Conservation (phyloP, 2,329 filamentous ascomycete species). For the Claviceps monticola region DNA sequence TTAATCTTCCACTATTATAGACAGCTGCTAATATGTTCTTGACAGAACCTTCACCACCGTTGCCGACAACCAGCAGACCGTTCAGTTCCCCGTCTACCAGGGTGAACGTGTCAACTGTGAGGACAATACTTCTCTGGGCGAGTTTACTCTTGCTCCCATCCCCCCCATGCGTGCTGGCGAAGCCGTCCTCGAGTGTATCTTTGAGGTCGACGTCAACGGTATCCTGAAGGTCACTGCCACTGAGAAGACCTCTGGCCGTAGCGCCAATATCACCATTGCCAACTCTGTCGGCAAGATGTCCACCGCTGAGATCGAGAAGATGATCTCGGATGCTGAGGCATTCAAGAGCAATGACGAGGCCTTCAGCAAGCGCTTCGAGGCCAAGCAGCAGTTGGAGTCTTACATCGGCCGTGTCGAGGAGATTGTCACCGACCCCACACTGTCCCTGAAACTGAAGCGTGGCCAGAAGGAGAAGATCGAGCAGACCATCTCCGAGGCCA, state of each 20-base stretch:
- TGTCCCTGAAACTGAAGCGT: slow-evolving; percentile 96
- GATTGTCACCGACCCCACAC: slow-evolving; percentile 90
- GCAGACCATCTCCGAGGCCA: slow-evolving; percentile 88
- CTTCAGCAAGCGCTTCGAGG: slow-evolving; percentile 99
- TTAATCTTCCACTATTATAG: not conserved
- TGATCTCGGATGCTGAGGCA: slow-evolving; percentile 93
- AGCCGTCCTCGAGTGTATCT: slow-evolving; percentile 91
- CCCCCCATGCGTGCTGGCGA: slow-evolving; percentile 88
- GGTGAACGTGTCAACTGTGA: slow-evolving; percentile 97
- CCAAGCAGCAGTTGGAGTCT: slow-evolving; percentile 96
- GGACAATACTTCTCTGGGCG: slow-evolving; percentile 94
- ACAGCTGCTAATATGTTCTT: not conserved
- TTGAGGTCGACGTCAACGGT: slow-evolving; percentile 99
- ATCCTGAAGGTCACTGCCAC: slow-evolving; percentile 98
- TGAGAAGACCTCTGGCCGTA: slow-evolving; percentile 96
- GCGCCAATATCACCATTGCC: slow-evolving; percentile 98
- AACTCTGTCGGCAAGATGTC: slow-evolving; percentile 99
- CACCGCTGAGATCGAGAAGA: slow-evolving; percentile 86
- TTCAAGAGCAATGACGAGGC: slow-evolving; percentile 98
- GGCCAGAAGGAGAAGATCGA: slow-evolving; percentile 99
- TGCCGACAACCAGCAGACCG: slow-evolving; percentile 51
- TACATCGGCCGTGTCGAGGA: slow-evolving; percentile 99
- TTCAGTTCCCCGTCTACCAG: slow-evolving; percentile 83
- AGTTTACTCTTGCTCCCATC: slow-evolving; percentile 86
- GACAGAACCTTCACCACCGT: slow-evolving; percentile 71